A percentile compares a stretch with the other conserved stretches of the same genome.
Evolutionary conservation across 2,329 filamentous ascomycete genomes (phyloP).

Genomic region (Aspergillus brasiliensis): DNA sequence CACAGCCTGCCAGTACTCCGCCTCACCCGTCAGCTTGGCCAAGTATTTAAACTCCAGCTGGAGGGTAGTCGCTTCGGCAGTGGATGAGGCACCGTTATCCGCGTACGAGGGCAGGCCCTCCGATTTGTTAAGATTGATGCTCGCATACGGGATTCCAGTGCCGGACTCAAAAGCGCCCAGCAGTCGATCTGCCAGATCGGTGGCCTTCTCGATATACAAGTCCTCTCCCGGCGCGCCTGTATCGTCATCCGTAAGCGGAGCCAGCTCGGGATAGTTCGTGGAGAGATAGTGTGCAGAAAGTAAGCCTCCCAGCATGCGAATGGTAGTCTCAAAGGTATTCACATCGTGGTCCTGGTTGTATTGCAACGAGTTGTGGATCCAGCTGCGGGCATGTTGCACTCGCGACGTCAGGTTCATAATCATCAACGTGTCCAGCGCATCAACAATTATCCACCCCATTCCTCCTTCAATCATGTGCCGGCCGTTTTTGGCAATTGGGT

Average conservation of each 20-base stretch:
- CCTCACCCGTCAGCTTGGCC: conserved; percentile 89
- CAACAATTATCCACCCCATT: conserved; percentile 97
- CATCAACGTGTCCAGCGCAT: conserved; percentile 94
- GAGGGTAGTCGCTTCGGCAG: conserved; percentile 86
- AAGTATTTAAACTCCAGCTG: conserved; percentile 98
- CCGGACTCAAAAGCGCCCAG: conserved; percentile 83
- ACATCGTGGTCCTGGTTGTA: conserved; percentile 95
- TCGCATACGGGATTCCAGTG: conserved; percentile 86
- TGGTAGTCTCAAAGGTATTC: conserved; percentile 96
- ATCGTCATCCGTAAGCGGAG: conserved; percentile 71
- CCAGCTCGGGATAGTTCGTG: conserved; percentile 76
- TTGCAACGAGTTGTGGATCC: conserved; percentile 77
- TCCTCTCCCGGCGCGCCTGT: conserved; percentile 77
- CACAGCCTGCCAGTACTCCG: conserved; percentile 85
- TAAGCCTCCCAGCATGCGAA: conserved; percentile 92
- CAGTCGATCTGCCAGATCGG: conserved; percentile 85
- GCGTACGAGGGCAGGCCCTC: conserved; percentile 78
- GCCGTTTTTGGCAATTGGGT: conserved; percentile 77
- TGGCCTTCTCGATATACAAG: conserved; percentile 92
- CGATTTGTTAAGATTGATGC: conserved; percentile 79
- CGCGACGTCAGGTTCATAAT: conserved; percentile 94
- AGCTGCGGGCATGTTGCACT: conserved; percentile 80
- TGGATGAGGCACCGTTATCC: conserved; percentile 86
- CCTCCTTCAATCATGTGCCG: conserved; percentile 84
- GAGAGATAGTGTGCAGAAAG: conserved; percentile 95